Evolutionary conservation across 2,329 filamentous ascomycete genomes (phyloP).

Genomic region (Pseudopithomyces maydicus): DNA sequence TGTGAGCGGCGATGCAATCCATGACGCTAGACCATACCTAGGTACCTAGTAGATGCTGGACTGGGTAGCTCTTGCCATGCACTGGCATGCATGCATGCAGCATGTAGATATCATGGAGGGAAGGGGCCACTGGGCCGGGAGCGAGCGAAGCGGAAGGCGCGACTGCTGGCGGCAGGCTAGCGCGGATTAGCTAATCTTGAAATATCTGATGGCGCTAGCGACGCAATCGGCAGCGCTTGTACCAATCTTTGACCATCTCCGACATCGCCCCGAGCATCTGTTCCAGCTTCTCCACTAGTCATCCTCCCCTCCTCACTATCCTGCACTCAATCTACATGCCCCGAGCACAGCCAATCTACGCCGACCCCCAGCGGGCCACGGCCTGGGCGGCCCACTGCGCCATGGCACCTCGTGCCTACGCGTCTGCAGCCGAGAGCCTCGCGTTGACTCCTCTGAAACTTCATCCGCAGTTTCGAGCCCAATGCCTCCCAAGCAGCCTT

Average conservation of each 20-base stretch:
- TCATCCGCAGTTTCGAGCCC: constrained; percentile 18
- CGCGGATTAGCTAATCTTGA: constrained; percentile 21
- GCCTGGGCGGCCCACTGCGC: constrained; percentile 27
- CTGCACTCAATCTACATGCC: constrained; percentile 21
- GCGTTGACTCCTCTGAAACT: constrained; percentile 20
- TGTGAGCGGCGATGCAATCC: constrained; percentile 21
- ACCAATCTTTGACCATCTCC: constrained; percentile 15
- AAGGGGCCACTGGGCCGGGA: not conserved
- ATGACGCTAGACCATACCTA: not conserved
- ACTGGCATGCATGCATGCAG: no score
- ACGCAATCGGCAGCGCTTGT: not conserved
- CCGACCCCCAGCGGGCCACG: constrained; percentile 28
- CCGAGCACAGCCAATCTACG: constrained; percentile 15
- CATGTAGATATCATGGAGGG: no score
- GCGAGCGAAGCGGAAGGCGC: not conserved
- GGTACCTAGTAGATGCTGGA: no score
- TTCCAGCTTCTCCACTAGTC: constrained; percentile 14
- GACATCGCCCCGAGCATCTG: constrained; percentile 23
- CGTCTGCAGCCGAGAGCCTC: constrained; percentile 22
- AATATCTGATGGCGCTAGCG: constrained; percentile 35
- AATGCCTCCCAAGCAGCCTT: constrained; percentile 36
- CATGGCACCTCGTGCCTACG: constrained; percentile 21
- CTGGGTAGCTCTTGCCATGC: no score
- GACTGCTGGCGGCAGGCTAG: not conserved
- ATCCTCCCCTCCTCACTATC: constrained; percentile 11